A percentile compares a stretch with the other conserved stretches of the same genome.
Evolutionary conservation across 1,284 basidiomycete genomes (phyloP).

Genomic region (Pyrrhoderma lamaoense): DNA sequence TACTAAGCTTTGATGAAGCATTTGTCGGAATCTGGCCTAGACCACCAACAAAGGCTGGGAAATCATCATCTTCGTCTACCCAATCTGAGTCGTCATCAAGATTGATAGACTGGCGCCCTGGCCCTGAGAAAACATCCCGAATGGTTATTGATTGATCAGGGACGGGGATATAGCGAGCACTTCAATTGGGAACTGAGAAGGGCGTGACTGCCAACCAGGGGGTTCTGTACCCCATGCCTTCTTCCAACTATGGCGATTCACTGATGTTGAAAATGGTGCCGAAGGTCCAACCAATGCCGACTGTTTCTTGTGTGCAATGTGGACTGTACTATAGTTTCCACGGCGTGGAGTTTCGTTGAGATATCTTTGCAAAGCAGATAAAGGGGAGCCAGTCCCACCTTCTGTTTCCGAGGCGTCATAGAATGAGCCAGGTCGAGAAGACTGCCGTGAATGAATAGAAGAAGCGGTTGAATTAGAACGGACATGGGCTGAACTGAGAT

Average conservation of each 20-base stretch:
- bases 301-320: constrained; percentile 68
- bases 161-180: constrained; percentile 56
- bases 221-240: constrained; percentile 80
- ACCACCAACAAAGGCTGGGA: constrained; percentile 67
- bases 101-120: constrained; percentile 41
- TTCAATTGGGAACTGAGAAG: constrained; percentile 62
- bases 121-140: constrained; percentile 64
- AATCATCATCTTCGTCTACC: constrained; percentile 70
- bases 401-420: constrained; percentile 70
- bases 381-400: constrained; percentile 42
- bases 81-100: constrained; percentile 68
- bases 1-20: constrained; percentile 11
- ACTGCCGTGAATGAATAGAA: constrained; percentile 60
- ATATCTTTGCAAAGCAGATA: constrained; percentile 34
- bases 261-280: constrained; percentile 27
- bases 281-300: constrained; percentile 57
- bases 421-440: constrained; percentile 66
- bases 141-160: constrained; percentile 44
- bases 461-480: constrained; percentile 70
- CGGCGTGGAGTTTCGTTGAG: constrained; percentile 44
- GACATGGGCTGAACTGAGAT: constrained; percentile 38
- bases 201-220: constrained; percentile 72
- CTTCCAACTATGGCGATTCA: constrained; percentile 76
- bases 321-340: constrained; percentile 43
- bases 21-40: constrained; percentile 60